Conservation (phyloP, 2,329 filamentous ascomycete species). For the Orbilia blumenaviensis region DNA sequence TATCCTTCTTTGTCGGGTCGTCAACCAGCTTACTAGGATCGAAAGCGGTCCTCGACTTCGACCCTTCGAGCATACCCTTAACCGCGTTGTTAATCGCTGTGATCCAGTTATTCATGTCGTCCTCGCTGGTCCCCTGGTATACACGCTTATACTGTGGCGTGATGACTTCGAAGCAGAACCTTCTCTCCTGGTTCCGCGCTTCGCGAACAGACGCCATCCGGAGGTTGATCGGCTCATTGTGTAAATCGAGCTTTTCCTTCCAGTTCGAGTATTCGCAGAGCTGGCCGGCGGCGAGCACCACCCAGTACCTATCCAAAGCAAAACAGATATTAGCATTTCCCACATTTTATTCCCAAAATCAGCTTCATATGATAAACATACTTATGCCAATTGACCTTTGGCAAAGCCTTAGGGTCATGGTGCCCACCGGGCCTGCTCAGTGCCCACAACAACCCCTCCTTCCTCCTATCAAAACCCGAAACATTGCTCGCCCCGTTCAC, state of each 20-base stretch:
- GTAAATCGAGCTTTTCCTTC: slow-evolving; percentile 95
- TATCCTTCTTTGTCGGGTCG: slow-evolving; percentile 48
- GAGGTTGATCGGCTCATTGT: slow-evolving; percentile 97
- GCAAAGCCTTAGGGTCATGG: slow-evolving; percentile 91
- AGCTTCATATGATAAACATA: slow-evolving; percentile 64
- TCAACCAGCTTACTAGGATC: slow-evolving; percentile 60
- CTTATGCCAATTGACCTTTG: slow-evolving; percentile 99
- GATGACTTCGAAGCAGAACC: slow-evolving; percentile 98
- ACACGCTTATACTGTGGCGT: slow-evolving; percentile 95
- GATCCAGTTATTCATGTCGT: slow-evolving; percentile 98
- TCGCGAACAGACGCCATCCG: slow-evolving; percentile 97
- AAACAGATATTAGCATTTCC: slow-evolving; percentile 13
- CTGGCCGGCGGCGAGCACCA: slow-evolving; percentile 94
- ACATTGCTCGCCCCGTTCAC: slow-evolving; percentile 64
- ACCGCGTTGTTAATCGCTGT: slow-evolving; percentile 94
- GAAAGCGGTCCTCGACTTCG: slow-evolving; percentile 66
- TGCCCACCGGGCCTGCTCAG: slow-evolving; percentile 91
- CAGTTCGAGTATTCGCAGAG: slow-evolving; percentile 98
- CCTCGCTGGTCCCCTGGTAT: slow-evolving; percentile 96
- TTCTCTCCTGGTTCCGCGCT: slow-evolving; percentile 88
- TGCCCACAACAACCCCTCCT: slow-evolving; percentile 95
- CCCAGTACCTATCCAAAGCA: slow-evolving; percentile 86
- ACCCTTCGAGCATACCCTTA: slow-evolving; percentile 91
- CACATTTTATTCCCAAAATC: background rate
- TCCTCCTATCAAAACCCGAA: slow-evolving; percentile 75